Evolutionary conservation across 768 basidiomycete genomes (phyloP), one percentile per base, ranked within the genome.

Genomic region (Mrakia gelida): DNA sequence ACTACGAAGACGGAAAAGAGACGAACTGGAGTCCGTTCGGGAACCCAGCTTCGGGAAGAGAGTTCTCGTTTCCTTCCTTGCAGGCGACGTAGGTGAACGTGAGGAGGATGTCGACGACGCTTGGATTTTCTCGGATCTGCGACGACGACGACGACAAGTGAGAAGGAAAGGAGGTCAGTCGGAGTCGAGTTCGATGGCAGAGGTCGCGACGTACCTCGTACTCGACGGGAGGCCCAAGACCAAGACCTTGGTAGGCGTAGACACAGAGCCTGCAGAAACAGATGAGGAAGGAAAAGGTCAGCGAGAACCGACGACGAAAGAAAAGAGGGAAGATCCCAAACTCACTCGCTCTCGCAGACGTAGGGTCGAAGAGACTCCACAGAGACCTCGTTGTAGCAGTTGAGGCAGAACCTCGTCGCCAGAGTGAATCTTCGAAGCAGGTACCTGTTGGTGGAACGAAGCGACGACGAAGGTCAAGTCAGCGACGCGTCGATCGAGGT

Each of bases 321-420:
- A 21, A 13, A 65, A 23, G 49, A 32, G 32, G 34, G 18, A 65
- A 3, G 34, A 63, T 10, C n/a, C 0, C 1, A 32, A 26, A 65
- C 63, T 65, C 30, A 65, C 63, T 87, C 87, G 7, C 86, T 87
- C 75, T 88, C 87, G 82, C 91, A 92, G 34, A 92, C 90, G 81
- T 91, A 92, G 0, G 91, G 91, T 82, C 91, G 91, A 78, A 92
- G 87, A 0, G 89, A 88, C 79, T 89, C 88, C 77, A 87, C 88
- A 59, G 88, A 86, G 13, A 79, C 68, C 59, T 86, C 87, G 80
- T 88, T 88, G 81, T 91, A 91, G 83, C 91, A 92, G n/a, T 91
- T 89, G n/a, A 91, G 86, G 80, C 91, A 92, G 83, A 89, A 91
- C 30, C 88, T 86, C 0, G 89, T 88, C 80, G 90, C 92, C 30